Evolutionary conservation across 2,329 filamentous ascomycete genomes (phyloP).

Genomic region (Cladophialophora exuberans): DNA sequence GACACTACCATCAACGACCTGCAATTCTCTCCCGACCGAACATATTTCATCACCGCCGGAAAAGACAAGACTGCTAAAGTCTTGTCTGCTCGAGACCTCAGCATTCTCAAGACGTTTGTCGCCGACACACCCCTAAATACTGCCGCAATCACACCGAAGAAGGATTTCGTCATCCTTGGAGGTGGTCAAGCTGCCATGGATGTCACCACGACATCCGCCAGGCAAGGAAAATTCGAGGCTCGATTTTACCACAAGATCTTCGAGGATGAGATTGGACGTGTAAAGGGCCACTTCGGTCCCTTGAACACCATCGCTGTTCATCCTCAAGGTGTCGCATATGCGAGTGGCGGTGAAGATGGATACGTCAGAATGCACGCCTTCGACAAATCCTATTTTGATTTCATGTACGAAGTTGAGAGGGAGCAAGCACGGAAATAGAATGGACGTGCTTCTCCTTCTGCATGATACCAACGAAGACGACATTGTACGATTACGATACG

Average conservation of each 20-base stretch:
- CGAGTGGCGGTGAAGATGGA: conserved; percentile 94
- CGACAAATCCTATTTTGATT: conserved; percentile 98
- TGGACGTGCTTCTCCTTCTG: conserved; percentile 5
- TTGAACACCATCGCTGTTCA: conserved; percentile 95
- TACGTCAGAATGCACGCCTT: conserved; percentile 99
- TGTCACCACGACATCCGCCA: conserved; percentile 88
- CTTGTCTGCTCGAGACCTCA: conserved; percentile 81
- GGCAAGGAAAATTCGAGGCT: conserved; percentile 99
- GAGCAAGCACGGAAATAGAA: conserved; percentile 60
- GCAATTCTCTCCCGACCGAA: conserved; percentile 90
- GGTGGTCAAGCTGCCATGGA: conserved; percentile 99
- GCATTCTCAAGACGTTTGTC: conserved; percentile 88
- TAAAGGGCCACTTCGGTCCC: conserved; percentile 94
- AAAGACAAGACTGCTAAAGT: conserved; percentile 98
- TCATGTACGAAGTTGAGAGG: conserved; percentile 97
- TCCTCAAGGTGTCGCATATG: conserved; percentile 89
- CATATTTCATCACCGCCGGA: conserved; percentile 96
- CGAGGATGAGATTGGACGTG: conserved; percentile 96
- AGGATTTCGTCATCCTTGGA: conserved; percentile 96
- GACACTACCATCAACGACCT: conserved; percentile 85
- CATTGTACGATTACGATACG: conserved; percentile 9
- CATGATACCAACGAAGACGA: conserved; percentile 15
- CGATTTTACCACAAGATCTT: conserved; percentile 99
- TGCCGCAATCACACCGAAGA: conserved; percentile 89
- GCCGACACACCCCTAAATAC: conserved; percentile 96